Conservation (phyloP, 2,329 filamentous ascomycete genomes). For the Metarhizium album region DNA sequence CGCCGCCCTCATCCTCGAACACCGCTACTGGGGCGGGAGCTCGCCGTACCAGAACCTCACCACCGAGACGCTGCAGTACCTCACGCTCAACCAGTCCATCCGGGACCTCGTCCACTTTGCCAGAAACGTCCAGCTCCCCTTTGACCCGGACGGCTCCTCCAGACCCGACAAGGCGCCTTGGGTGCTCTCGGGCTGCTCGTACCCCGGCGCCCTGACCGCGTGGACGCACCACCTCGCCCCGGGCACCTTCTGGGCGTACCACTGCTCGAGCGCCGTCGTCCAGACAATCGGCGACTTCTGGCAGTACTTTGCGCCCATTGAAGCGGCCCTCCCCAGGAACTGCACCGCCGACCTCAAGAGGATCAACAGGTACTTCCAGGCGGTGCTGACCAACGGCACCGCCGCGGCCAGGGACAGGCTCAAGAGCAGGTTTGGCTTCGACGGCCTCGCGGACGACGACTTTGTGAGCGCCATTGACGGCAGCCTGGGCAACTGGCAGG, state of each 20-base stretch:
- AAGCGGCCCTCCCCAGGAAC: conserved; percentile 35
- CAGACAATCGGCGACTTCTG: conserved; percentile 66
- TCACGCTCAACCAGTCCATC: conserved; percentile 68
- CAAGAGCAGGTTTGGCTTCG: conserved; percentile 30
- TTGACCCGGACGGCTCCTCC: conserved; percentile 51
- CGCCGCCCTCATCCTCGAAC: conserved; percentile 66
- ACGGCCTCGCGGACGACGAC: conserved; percentile 31
- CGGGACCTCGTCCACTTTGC: conserved; percentile 72
- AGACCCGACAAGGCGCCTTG: conserved; percentile 56
- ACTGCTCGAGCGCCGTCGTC: conserved; percentile 67
- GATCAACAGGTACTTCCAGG: conserved; percentile 35
- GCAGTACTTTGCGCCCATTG: conserved; percentile 36
- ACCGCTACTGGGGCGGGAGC: conserved; percentile 71
- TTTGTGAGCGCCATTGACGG: conserved; percentile 29
- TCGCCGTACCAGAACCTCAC: conserved; percentile 53
- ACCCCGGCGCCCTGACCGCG: conserved; percentile 65
- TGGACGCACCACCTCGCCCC: conserved; percentile 65
- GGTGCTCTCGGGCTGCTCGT: conserved; percentile 69
- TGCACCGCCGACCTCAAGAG: conserved; percentile 54
- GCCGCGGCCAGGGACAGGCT: conserved; percentile 28
- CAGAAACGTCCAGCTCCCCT: conserved; percentile 55
- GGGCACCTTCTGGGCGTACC: conserved; percentile 63
- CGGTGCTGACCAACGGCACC: conserved; percentile 29
- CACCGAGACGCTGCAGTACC: conserved; percentile 59
- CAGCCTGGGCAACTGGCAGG: conserved; percentile 24